Evolutionary conservation across 306 rosid species (phyloP).

Genomic region (Vigna unguiculata): DNA sequence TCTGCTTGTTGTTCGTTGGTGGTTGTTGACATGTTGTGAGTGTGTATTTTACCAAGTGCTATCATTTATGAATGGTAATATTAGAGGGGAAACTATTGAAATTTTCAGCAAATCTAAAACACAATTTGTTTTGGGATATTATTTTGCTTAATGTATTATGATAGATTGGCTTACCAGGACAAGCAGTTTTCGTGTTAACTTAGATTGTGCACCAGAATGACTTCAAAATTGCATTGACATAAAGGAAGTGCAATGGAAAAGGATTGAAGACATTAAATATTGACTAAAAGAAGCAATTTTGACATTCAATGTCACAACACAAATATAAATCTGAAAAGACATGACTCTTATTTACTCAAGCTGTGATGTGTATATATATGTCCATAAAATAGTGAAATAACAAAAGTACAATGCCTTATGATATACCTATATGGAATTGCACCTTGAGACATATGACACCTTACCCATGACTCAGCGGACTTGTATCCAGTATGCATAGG

Average conservation of each 20-base stretch:
- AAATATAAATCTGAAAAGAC: background rate
- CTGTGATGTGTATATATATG: conserved; percentile 18
- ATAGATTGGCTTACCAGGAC: background rate
- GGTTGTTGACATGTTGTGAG: background rate
- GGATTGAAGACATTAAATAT: background rate
- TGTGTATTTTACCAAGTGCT: background rate
- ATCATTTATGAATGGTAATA: background rate
- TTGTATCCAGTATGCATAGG: conserved; percentile 85
- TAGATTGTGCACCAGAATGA: conserved; percentile 1
- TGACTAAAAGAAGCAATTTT: conserved; percentile 14
- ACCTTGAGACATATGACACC: conserved; percentile 66
- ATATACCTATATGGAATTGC: conserved; percentile 39
- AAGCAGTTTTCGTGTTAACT: background rate
- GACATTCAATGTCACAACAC: conserved; percentile 9
- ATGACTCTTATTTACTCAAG: conserved; percentile 15
- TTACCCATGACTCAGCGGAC: conserved; percentile 96
- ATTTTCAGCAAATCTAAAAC: background rate
- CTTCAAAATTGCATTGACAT: conserved; percentile 2
- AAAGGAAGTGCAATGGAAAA: background rate
- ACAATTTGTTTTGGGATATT: background rate
- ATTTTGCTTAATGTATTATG: background rate
- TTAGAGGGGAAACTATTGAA: background rate
- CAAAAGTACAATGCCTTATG: conserved; percentile 27
- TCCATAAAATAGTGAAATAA: conserved; percentile 21
- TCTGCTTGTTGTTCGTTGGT: background rate